Evolutionary conservation across 164 flowering plant species (phyloP).

Genomic region (Magnolia sinica): DNA sequence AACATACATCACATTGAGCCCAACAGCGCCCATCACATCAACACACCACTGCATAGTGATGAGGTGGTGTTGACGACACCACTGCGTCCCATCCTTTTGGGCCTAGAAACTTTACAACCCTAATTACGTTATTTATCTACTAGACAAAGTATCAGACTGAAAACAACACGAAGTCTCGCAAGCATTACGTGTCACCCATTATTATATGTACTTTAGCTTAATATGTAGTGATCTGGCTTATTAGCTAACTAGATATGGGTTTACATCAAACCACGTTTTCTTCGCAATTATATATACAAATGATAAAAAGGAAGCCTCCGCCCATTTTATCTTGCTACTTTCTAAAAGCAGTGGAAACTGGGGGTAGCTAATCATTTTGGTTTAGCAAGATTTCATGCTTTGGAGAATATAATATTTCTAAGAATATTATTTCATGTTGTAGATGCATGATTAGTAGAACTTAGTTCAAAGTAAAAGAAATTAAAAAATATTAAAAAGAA

Average conservation of each 20-base stretch:
- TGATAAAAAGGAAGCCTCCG: neutral
- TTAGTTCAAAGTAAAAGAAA: neutral
- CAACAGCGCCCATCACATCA: no score
- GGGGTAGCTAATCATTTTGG: slow-evolving; percentile 4
- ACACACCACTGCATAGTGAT: no score
- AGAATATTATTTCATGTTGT: neutral
- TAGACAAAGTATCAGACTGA: no score
- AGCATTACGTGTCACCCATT: slow-evolving; percentile 3
- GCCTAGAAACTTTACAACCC: no score
- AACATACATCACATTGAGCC: no score
- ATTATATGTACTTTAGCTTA: neutral
- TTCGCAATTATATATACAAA: neutral
- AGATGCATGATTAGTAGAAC: slow-evolving; percentile 3
- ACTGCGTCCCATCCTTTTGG: no score
- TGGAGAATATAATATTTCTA: neutral
- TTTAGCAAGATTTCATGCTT: neutral
- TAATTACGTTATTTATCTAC: no score
- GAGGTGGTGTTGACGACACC: no score
- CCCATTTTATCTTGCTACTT: neutral
- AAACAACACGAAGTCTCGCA: neutral
- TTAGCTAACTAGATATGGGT: neutral
- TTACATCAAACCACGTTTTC: neutral
- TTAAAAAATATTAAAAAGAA: neutral
- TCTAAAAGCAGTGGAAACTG: neutral
- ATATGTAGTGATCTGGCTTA: neutral